phyloP scores from a whole-genome alignment of 768 basidiomycete genomes.

The Scleroderma bovista region DNA sequence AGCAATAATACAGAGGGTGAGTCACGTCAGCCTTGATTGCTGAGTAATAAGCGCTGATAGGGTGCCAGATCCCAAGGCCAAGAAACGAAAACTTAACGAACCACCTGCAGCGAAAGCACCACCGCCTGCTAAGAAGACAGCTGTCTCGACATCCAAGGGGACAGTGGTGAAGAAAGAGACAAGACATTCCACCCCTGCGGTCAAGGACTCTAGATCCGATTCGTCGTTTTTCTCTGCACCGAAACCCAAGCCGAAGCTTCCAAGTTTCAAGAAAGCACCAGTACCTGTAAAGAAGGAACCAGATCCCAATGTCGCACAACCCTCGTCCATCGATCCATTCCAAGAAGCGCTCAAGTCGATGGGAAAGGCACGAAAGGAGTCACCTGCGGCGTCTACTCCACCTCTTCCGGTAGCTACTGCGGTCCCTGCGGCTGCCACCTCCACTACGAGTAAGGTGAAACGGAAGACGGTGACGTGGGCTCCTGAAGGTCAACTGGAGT shows the following conservation, averaged over 20 bases:
- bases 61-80: conserved; percentile 47
- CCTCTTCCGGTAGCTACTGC: conserved; percentile 32
- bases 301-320: conserved; percentile 62
- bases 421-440: conserved; percentile 32
- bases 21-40: conserved; percentile 50
- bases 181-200: conserved; percentile 29
- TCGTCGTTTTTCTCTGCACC: conserved; percentile 86
- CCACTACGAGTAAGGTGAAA: conserved; percentile 47
- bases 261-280: conserved; percentile 80
- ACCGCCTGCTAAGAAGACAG: conserved; percentile 63
- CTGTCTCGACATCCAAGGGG: conserved; percentile 35
- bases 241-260: conserved; percentile 77
- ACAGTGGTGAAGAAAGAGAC: conserved; percentile 55
- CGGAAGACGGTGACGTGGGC: conserved; percentile 80
- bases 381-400: conserved; percentile 57
- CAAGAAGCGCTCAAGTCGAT: conserved; percentile 77
- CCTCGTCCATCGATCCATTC: conserved; percentile 75
- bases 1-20: conserved; percentile 58
- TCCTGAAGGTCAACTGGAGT: conserved; percentile 65
- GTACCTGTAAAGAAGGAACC: conserved; percentile 44
- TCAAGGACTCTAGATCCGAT: conserved; percentile 80
- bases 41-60: conserved; percentile 20
- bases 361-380: conserved; percentile 55
- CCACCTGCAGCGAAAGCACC: conserved; percentile 39
- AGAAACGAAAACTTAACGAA: conserved; percentile 73